Evolutionary conservation across 495 filamentous ascomycete species (phyloP), one percentile per base, ranked within the genome.

Genomic region (Penicillium alfredii): DNA sequence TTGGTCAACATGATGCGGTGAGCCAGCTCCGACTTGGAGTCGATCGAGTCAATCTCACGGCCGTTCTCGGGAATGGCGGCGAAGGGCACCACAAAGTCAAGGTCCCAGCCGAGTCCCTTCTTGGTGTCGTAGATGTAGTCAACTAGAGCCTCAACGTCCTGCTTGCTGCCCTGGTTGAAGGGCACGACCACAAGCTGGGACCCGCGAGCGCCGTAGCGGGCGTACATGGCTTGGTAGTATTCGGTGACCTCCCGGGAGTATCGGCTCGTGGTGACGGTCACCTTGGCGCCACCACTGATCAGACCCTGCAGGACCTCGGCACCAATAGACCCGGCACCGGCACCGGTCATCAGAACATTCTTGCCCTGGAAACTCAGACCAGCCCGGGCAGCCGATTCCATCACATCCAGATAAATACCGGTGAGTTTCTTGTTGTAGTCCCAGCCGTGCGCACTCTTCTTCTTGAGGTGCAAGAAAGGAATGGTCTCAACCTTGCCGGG

Each of bases 1-100:
- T 99, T 99, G 40, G 92, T 99, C 64, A 99, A 71, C 92, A 99
- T 99, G 66, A 99, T 95, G 37, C 92, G 86, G 60, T 97, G 93
- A 42, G 93, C 93, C 42, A 97, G 79, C 69, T 99, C 92, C 1
- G 93, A 97, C 66, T 94, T 94, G 39, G 88, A 95, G 68, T 99
- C 92, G 44, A 99, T 86, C 45, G 80, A 82, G 53, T 97, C 92
- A 43, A 99, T 96, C 64, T 99, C 90, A 43, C 93, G 92, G 27
- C 92, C 92, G 53, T 94, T 94, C 64, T 96, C 90, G 1, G 93
- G 84, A 39, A 99, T 97, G 42, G 92, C 92, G 39, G 92, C 92
- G 60, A 99, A 99, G 8, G 92, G 92, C 39, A 99, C 80, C 39
- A 99, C 78, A 60, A 79, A 96, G 63, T 99, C 92, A 14, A 99